phyloP scores from a whole-genome alignment of 169 alveolate genomes.

The Eimeria sp. region DNA sequence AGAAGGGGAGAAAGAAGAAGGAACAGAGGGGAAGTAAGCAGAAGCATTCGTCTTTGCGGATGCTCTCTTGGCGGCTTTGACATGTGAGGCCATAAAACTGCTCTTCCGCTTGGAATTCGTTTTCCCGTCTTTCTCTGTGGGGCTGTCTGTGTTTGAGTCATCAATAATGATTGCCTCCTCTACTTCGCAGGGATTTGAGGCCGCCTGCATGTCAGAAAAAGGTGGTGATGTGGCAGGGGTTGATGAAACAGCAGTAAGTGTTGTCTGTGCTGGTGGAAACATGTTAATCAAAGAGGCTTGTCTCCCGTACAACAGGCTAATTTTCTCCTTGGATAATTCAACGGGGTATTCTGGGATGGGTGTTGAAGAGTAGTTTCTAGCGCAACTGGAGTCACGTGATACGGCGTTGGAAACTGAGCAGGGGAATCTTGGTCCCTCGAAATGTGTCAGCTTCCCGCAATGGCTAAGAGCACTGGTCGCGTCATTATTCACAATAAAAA shows the following conservation, averaged over 20 bases:
- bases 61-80: neutral
- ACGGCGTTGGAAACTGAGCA: neutral
- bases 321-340: neutral
- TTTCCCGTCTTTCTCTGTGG: neutral
- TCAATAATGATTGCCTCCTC: neutral
- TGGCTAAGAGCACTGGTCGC: neutral
- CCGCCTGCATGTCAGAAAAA: neutral
- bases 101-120: neutral
- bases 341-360: neutral
- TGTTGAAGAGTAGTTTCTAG: neutral
- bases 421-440: neutral
- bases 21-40: neutral
- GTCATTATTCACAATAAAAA: neutral
- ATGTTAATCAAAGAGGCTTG: neutral
- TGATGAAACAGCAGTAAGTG: neutral
- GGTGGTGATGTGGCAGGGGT: neutral
- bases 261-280: neutral
- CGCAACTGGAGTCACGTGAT: neutral
- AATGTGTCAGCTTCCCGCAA: neutral
- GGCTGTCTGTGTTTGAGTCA: neutral
- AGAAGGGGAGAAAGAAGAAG: neutral
- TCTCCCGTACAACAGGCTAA: neutral
- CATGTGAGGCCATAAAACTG: neutral
- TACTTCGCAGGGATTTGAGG: neutral
- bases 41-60: neutral